Percentiles rank a stretch among this genome's conserved stretches.
Evolutionary conservation across 441 rosid species (phyloP).

Genomic region (Erodium moschatum): DNA sequence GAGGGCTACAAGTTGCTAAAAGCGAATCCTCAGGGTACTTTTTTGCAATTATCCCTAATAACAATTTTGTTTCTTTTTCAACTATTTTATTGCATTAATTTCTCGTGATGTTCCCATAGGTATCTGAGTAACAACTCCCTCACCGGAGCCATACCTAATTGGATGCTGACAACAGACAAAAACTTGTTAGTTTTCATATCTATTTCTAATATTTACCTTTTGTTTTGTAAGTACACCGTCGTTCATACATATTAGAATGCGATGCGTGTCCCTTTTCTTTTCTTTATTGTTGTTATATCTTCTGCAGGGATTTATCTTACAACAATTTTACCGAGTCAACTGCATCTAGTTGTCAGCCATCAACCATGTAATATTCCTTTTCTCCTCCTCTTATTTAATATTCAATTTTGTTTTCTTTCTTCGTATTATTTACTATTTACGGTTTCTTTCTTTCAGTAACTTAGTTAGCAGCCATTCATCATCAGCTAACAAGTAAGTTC

Average conservation of each 20-base stretch:
- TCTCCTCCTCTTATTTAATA: not conserved
- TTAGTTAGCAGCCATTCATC: slow-evolving; percentile 47
- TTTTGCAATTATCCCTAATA: too few species aligned
- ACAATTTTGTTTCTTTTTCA: not conserved
- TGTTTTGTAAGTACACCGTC: too few species aligned
- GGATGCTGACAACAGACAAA: slow-evolving; percentile 22
- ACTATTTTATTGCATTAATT: not conserved
- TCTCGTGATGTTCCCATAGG: not conserved
- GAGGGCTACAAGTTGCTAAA: too few species aligned
- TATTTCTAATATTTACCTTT: too few species aligned
- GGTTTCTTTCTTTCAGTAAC: slow-evolving; percentile 39
- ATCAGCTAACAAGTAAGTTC: slow-evolving; percentile 41
- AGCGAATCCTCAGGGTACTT: too few species aligned
- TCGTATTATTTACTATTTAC: not conserved
- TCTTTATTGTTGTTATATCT: not conserved
- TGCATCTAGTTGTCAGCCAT: slow-evolving; percentile 32
- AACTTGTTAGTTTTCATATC: slow-evolving; percentile 31
- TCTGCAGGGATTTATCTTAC: slow-evolving; percentile 73
- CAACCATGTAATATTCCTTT: slow-evolving; percentile 37
- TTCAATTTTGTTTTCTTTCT: not conserved
- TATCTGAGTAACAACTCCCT: slow-evolving; percentile 65
- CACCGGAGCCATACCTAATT: slow-evolving; percentile 45
- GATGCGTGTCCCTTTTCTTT: not conserved
- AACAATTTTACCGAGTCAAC: slow-evolving; percentile 56
- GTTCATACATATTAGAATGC: too few species aligned